phyloP scores from a whole-genome alignment of 805 yeast species.

The Metschnikowia noctiluminum region DNA sequence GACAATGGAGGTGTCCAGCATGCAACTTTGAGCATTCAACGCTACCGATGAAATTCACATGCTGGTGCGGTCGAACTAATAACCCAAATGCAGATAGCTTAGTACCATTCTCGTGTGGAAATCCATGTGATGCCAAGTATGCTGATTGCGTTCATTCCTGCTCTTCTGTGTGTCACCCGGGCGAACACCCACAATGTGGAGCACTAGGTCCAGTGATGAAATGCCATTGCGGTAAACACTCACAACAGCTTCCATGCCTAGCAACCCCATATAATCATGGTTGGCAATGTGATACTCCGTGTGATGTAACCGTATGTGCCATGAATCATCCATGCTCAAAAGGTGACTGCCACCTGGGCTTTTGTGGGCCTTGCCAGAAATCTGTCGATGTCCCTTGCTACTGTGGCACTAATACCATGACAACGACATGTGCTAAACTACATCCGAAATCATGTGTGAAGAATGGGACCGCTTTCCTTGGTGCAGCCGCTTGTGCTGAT shows the following conservation, averaged over 20 bases:
- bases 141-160: slow-evolving; percentile 70
- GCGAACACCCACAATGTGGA: slow-evolving; percentile 79
- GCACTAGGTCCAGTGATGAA: slow-evolving; percentile 68
- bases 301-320: slow-evolving; percentile 59
- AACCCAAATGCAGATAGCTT: slow-evolving; percentile 60
- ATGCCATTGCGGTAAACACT: slow-evolving; percentile 72
- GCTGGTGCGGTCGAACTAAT: slow-evolving; percentile 85
- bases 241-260: slow-evolving; percentile 67
- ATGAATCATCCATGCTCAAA: slow-evolving; percentile 64
- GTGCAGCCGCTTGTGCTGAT: slow-evolving; percentile 32
- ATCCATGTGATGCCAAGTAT: slow-evolving; percentile 61
- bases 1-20: slow-evolving; percentile 83
- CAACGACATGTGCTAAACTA: slow-evolving; percentile 44
- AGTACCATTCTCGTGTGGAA: slow-evolving; percentile 87
- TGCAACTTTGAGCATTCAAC: slow-evolving; percentile 54
- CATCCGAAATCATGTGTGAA: slow-evolving; percentile 31
- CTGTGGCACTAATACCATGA: slow-evolving; percentile 59
- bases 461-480: slow-evolving; percentile 24
- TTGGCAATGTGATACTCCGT: slow-evolving; percentile 62
- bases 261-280: slow-evolving; percentile 65
- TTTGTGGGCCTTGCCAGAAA: slow-evolving; percentile 72
- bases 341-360: slow-evolving; percentile 67
- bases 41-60: slow-evolving; percentile 57
- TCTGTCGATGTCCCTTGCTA: slow-evolving; percentile 55
- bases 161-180: slow-evolving; percentile 78